Evolutionary conservation across 768 basidiomycete species (phyloP).

Genomic region (Lentinula edodes): DNA sequence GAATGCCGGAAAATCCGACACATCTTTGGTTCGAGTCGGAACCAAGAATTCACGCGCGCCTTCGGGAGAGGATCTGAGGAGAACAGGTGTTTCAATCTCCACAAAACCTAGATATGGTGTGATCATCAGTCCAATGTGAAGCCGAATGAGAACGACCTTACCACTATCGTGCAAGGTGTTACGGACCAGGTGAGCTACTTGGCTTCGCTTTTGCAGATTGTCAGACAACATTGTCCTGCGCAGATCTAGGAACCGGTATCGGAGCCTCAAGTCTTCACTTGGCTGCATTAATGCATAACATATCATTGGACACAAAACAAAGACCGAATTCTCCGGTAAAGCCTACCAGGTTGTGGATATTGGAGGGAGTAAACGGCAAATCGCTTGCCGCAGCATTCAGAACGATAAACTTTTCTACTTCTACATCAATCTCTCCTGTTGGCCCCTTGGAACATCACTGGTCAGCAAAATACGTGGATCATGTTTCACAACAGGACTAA

Average conservation of each 20-base stretch:
- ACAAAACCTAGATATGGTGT: slow-evolving; percentile 58
- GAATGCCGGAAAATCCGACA: slow-evolving; percentile 35
- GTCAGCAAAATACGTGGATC: slow-evolving; percentile 1
- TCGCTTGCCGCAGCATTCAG: slow-evolving; percentile 70
- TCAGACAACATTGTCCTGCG: slow-evolving; percentile 65
- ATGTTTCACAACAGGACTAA: slow-evolving; percentile 26
- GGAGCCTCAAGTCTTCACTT: slow-evolving; percentile 80
- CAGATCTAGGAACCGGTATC: slow-evolving; percentile 86
- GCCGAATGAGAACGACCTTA: slow-evolving; percentile 23
- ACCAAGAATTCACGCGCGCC: slow-evolving; percentile 93
- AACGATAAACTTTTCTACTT: slow-evolving; percentile 61
- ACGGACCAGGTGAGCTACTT: slow-evolving; percentile 76
- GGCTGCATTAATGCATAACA: slow-evolving; percentile 40
- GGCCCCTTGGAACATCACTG: slow-evolving; percentile 33
- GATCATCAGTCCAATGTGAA: slow-evolving; percentile 8
- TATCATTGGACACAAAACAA: neutral
- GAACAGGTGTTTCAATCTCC: slow-evolving; percentile 90
- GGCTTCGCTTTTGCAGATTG: slow-evolving; percentile 78
- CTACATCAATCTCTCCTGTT: slow-evolving; percentile 78
- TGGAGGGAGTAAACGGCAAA: slow-evolving; percentile 85
- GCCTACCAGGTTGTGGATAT: slow-evolving; percentile 68
- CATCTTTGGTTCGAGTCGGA: slow-evolving; percentile 55
- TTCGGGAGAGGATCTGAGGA: slow-evolving; percentile 89
- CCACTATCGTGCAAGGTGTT: slow-evolving; percentile 70
- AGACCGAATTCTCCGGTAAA: slow-evolving; percentile 4